phyloP scores from a whole-genome alignment of 2,329 filamentous ascomycete genomes.

The Aspergillus tanneri region DNA sequence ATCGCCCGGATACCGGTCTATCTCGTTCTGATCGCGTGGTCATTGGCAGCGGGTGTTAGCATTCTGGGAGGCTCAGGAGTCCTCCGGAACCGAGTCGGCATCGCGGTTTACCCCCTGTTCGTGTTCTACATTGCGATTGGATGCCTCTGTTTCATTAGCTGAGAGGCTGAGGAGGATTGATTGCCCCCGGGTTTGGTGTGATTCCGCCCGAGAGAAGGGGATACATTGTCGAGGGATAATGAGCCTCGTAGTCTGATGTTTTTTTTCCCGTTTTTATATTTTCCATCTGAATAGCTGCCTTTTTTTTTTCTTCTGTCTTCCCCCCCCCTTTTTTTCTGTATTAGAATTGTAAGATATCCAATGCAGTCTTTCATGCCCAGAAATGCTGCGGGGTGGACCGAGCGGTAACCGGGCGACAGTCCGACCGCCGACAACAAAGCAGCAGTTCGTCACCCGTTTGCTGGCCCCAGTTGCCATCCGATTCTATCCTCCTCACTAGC shows the following conservation, averaged over 20 bases:
- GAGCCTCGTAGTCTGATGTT: no score
- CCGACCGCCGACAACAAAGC: constrained; percentile 25
- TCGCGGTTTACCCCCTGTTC: constrained; percentile 92
- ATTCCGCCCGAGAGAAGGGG: no score
- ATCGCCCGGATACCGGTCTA: constrained; percentile 90
- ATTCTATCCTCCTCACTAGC: neutral
- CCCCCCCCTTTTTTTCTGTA: constrained; percentile 10
- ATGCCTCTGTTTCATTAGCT: constrained; percentile 97
- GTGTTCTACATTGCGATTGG: constrained; percentile 93
- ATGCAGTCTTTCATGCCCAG: constrained; percentile 8
- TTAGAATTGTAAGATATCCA: constrained; percentile 23
- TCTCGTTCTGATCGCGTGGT: constrained; percentile 84
- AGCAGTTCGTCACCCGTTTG: constrained; percentile 17
- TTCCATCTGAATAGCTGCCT: neutral
- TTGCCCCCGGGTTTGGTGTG: no score
- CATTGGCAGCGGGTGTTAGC: constrained; percentile 89
- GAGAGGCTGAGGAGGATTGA: no score
- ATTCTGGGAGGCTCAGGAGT: constrained; percentile 95
- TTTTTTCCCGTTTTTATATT: constrained; percentile 2
- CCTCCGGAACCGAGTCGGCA: constrained; percentile 86
- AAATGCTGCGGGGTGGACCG: constrained; percentile 19
- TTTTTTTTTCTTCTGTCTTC: constrained; percentile 7
- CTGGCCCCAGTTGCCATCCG: constrained; percentile 5
- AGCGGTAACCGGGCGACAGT: constrained; percentile 26
- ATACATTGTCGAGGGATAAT: no score